Conservation (phyloP, 768 basidiomycete species). For the Boletus vermiculosoides region DNA sequence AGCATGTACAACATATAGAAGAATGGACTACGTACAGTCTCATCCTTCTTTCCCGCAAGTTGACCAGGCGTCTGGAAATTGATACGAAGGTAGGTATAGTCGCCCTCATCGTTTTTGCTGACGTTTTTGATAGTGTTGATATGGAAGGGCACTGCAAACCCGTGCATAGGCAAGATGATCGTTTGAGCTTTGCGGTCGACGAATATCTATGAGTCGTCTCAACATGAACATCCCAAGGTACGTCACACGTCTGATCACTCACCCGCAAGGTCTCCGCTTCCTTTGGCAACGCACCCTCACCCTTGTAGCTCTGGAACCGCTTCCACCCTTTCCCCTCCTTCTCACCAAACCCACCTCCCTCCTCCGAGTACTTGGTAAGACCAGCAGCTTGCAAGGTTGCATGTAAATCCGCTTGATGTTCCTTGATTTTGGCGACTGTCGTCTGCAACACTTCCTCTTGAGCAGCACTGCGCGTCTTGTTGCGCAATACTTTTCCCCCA, state of each 20-base stretch:
- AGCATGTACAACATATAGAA: background rate
- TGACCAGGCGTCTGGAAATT: slow-evolving; percentile 99
- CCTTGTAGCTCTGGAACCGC: slow-evolving; percentile 94
- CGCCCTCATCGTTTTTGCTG: slow-evolving; percentile 95
- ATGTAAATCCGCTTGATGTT: slow-evolving; percentile 87
- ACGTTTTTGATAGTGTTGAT: slow-evolving; percentile 98
- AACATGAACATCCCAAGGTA: slow-evolving; percentile 4
- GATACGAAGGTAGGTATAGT: slow-evolving; percentile 90
- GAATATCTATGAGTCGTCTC: slow-evolving; percentile 56
- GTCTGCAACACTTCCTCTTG: slow-evolving; percentile 83
- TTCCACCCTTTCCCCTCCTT: slow-evolving; percentile 95
- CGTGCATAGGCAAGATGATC: slow-evolving; percentile 89
- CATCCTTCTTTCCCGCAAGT: slow-evolving; percentile 96
- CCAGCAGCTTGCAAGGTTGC: slow-evolving; percentile 74
- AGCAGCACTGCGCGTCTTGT: slow-evolving; percentile 85
- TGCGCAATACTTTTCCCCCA: slow-evolving; percentile 83
- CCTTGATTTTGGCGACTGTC: slow-evolving; percentile 72
- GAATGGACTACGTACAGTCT: slow-evolving; percentile 54
- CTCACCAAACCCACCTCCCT: slow-evolving; percentile 66
- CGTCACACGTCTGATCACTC: slow-evolving; percentile 28
- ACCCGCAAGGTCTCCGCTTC: slow-evolving; percentile 81
- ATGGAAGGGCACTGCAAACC: slow-evolving; percentile 96
- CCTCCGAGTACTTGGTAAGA: slow-evolving; percentile 78
- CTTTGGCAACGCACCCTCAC: slow-evolving; percentile 86
- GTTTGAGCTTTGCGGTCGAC: slow-evolving; percentile 91